These are phyloP conservation scores for Neoboletus magnificus DNA, from an alignment of 768 basidiomycete genomes.

Conservation along the genomic window DNA sequence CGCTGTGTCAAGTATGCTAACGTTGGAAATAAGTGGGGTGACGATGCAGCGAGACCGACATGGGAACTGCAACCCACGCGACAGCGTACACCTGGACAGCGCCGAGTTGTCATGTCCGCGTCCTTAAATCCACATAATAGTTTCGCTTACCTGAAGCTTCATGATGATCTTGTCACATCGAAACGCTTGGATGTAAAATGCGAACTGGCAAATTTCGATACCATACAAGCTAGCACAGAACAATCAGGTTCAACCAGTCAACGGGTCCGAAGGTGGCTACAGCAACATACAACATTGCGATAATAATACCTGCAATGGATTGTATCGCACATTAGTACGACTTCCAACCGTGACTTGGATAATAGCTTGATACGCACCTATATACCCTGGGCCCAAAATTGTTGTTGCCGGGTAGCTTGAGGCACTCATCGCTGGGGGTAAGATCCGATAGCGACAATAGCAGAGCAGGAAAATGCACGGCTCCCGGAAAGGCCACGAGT, in stretches of 20 bases:
- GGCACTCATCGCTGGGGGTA: background rate
- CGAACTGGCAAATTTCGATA: slow-evolving; percentile 8
- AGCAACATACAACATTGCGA: slow-evolving; percentile 4
- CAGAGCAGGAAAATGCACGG: background rate
- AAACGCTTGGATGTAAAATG: slow-evolving; percentile 5
- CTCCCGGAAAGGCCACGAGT: background rate
- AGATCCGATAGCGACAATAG: background rate
- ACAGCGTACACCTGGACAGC: slow-evolving; percentile 5
- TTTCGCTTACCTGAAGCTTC: slow-evolving; percentile 2
- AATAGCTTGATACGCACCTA: slow-evolving; percentile 2
- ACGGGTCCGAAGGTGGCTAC: background rate
- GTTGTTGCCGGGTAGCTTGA: background rate
- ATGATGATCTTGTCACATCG: background rate
- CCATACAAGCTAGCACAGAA: slow-evolving; percentile 3
- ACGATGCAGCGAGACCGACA: background rate
- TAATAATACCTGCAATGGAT: background rate
- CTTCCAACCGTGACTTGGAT: too few relatives aligned
- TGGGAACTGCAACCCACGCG: background rate
- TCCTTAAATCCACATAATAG: background rate
- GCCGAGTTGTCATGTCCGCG: background rate
- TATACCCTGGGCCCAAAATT: slow-evolving; percentile 1
- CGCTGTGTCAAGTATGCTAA: slow-evolving; percentile 1
- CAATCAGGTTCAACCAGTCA: background rate
- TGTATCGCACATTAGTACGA: background rate
- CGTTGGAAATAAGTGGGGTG: background rate